Conservation (phyloP, 495 filamentous ascomycete species). For the Emericellopsis terricola region DNA sequence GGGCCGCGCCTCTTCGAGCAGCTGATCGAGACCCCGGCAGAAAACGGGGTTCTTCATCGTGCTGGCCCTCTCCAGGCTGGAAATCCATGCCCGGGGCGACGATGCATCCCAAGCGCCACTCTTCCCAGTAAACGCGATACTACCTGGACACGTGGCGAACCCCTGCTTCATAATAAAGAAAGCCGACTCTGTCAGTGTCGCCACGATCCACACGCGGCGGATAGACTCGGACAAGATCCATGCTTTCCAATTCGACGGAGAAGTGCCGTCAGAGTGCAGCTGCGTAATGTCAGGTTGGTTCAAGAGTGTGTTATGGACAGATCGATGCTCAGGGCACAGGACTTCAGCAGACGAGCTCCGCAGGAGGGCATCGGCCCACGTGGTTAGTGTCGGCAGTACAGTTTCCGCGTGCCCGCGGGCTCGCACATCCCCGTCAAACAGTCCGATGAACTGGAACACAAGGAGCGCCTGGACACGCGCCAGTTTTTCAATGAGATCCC, state of each 20-base stretch:
- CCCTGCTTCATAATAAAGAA: constrained; percentile 4
- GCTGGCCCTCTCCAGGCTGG: neutral
- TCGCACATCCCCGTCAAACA: constrained; percentile 10
- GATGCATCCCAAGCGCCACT: constrained; percentile 6
- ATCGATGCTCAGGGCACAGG: too few relatives aligned
- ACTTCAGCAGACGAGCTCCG: neutral
- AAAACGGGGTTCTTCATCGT: too few relatives aligned
- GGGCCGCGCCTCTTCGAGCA: too few relatives aligned
- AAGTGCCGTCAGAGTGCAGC: constrained; percentile 2
- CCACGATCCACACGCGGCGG: constrained; percentile 10
- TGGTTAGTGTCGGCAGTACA: constrained; percentile 2
- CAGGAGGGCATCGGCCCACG: constrained; percentile 7
- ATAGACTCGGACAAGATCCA: constrained; percentile 30
- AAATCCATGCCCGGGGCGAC: constrained; percentile 3
- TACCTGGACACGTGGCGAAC: constrained; percentile 1
- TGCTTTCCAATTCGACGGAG: constrained; percentile 14
- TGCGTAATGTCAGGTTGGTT: too few relatives aligned
- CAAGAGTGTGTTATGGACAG: too few relatives aligned
- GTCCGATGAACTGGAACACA: constrained; percentile 17
- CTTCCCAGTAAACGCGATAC: constrained; percentile 5
- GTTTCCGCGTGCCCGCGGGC: constrained; percentile 5
- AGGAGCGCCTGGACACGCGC: constrained; percentile 18
- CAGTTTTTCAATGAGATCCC: constrained; percentile 13
- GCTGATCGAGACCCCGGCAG: too few relatives aligned
- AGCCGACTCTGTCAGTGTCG: constrained; percentile 2